These are phyloP conservation scores for Ophiostoma tasmaniense DNA, from an alignment of 2,329 filamentous ascomycete genomes.

Conservation along the genomic window DNA sequence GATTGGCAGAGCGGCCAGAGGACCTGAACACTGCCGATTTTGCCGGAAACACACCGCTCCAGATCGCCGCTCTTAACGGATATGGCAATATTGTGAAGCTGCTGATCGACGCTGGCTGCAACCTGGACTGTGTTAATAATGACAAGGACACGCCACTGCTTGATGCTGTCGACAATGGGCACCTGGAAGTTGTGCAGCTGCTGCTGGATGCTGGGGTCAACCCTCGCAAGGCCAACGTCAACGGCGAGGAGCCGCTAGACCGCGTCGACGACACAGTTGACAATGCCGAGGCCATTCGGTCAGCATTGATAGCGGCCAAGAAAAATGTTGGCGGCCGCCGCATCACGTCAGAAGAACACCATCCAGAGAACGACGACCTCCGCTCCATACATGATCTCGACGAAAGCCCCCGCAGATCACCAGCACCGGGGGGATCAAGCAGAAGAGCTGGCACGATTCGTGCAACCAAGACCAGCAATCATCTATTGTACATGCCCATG, in stretches of 20 bases:
- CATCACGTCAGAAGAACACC: conserved; percentile 51
- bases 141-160: conserved; percentile 89
- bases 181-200: conserved; percentile 78
- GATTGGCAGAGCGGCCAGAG: conserved; percentile 69
- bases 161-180: conserved; percentile 92
- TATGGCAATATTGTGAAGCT: conserved; percentile 81
- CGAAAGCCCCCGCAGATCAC: conserved; percentile 51
- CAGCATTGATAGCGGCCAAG: conserved; percentile 52
- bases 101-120: conserved; percentile 74
- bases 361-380: conserved; percentile 39
- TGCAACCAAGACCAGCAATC: conserved; percentile 56
- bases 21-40: conserved; percentile 87
- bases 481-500: conserved; percentile 54
- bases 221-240: conserved; percentile 81
- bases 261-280: conserved; percentile 67
- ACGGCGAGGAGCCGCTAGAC: conserved; percentile 85
- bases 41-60: conserved; percentile 90
- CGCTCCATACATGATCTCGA: conserved; percentile 48
- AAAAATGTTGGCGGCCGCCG: conserved; percentile 46
- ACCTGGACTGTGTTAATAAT: conserved; percentile 68
- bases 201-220: conserved; percentile 83
- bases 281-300: conserved; percentile 70
- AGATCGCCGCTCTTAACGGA: conserved; percentile 84
- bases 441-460: conserved; percentile 48
- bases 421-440: conserved; percentile 32